Conservation (phyloP, 164 flowering plant genomes). For the Cinnamomum micranthum region DNA sequence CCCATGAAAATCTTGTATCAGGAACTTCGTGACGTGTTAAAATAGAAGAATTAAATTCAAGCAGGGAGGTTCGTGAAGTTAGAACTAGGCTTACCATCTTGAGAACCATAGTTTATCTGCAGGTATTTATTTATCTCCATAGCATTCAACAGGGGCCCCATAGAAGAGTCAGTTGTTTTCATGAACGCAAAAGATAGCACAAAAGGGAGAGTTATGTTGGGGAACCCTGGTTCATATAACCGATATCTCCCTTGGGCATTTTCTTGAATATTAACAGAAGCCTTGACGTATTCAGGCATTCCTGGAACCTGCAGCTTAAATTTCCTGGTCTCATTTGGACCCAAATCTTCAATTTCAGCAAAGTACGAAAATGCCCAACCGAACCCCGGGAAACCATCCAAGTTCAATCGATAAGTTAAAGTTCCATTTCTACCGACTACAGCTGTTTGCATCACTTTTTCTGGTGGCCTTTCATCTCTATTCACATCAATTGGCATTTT, state of each 20-base stretch:
- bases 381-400: constrained; percentile 89
- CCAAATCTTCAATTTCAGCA: constrained; percentile 90
- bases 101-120: constrained; percentile 62
- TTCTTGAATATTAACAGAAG: constrained; percentile 81
- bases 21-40: constrained; percentile 1
- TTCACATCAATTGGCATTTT: constrained; percentile 48
- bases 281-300: constrained; percentile 59
- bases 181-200: constrained; percentile 66
- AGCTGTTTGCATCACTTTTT: constrained; percentile 98
- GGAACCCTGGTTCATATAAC: constrained; percentile 83
- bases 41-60: constrained; percentile 4
- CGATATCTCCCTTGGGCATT: constrained; percentile 88
- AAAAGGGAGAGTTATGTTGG: constrained; percentile 80
- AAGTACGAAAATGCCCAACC: constrained; percentile 96
- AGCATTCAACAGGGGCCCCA: constrained; percentile 92
- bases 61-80: neutral
- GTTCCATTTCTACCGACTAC: constrained; percentile 89
- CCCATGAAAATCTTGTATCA: constrained; percentile 18
- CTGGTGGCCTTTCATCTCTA: constrained; percentile 69
- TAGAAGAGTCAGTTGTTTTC: constrained; percentile 71
- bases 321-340: constrained; percentile 56
- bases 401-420: constrained; percentile 79
- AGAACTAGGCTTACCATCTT: constrained; percentile 58
- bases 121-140: constrained; percentile 90
- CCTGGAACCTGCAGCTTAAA: constrained; percentile 78